Base-by-base conservation (phyloP, 2,329 filamentous ascomycete genomes). In the Aureobasidium sp. region DNA sequence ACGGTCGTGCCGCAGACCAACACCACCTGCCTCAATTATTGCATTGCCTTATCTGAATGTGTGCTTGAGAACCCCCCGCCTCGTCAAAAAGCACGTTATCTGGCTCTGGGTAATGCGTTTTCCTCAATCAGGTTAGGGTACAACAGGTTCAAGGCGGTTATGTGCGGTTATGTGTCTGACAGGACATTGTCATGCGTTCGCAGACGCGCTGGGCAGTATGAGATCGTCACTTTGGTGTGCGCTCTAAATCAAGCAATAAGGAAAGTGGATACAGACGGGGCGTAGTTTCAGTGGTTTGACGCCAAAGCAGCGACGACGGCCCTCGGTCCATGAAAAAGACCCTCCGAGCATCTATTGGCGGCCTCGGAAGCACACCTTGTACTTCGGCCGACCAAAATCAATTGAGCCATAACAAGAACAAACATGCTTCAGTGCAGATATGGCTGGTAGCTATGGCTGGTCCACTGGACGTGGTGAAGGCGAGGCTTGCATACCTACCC, bases 1-100 rank as follows among this genome's bases (percentile, higher is more conserved):
- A 44, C 44, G 52, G 52, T 24, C 26, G 39, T 56, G 52, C 52
- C 39, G 52, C 39, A 56, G 44, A 56, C 39, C 52, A 56, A 34
- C 36, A 29, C 10, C 24, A 41, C 37, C 52, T 15, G 34, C 52
- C 51, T 32, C 34, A 3, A 39, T 20, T 52, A 24, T 13, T 24
- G n/a, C 9, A 26, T 43, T 44, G 20, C 20, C 52, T 44, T 44
- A 44, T 56, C 36, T 44, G 34, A 44, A 56, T 41, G 17, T 41
- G 17, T 34, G 27, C 17, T 34, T 44, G 37, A 17, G 13, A 43
- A 15, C 36, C 24, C 24, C 52, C 39, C 26, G 26, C 12, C 39
- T 44, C 52, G 26, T 34, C 20, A 32, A 34, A 37, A 44, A 44
- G 52, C 52, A 56, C 27, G 27, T 44, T 56, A 56, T 44, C 52